These are phyloP conservation scores for Striga asiatica DNA, from an alignment of 257 asterid genomes.

Conservation along the genomic window DNA sequence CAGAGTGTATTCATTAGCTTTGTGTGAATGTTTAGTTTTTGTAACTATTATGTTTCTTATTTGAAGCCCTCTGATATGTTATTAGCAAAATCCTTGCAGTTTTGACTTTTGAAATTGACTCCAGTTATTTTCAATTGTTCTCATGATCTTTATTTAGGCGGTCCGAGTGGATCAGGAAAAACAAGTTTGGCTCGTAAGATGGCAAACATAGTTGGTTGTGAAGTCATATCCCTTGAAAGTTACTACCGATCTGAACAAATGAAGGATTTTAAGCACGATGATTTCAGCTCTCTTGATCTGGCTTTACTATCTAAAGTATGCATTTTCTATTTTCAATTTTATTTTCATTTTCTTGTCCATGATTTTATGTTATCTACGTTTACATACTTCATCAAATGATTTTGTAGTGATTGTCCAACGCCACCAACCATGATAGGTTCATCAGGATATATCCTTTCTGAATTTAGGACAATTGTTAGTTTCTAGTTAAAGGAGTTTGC, in stretches of 20 bases:
- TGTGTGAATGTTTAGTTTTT: neutral
- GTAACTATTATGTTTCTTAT: slow-evolving; percentile 6
- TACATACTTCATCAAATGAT: neutral
- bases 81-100: neutral
- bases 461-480: neutral
- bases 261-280: slow-evolving; percentile 88
- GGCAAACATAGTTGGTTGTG: slow-evolving; percentile 99
- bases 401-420: slow-evolving; percentile 1
- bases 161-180: slow-evolving; percentile 99
- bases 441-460: neutral
- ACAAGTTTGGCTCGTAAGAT: slow-evolving; percentile 98
- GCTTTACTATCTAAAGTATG: slow-evolving; percentile 82
- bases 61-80: neutral
- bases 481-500: neutral
- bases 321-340: slow-evolving; percentile 13
- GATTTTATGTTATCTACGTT: slow-evolving; percentile 6
- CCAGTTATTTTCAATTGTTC: slow-evolving; percentile 7
- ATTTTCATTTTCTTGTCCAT: slow-evolving; percentile 11
- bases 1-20: neutral
- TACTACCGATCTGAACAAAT: slow-evolving; percentile 79
- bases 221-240: slow-evolving; percentile 96
- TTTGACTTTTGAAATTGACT: slow-evolving; percentile 11
- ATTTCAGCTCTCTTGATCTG: slow-evolving; percentile 91
- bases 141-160: slow-evolving; percentile 45
- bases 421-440: slow-evolving; percentile 1